Evolutionary conservation across 176 grass and related monocot genomes (phyloP).

Genomic region (Carex pumila): DNA sequence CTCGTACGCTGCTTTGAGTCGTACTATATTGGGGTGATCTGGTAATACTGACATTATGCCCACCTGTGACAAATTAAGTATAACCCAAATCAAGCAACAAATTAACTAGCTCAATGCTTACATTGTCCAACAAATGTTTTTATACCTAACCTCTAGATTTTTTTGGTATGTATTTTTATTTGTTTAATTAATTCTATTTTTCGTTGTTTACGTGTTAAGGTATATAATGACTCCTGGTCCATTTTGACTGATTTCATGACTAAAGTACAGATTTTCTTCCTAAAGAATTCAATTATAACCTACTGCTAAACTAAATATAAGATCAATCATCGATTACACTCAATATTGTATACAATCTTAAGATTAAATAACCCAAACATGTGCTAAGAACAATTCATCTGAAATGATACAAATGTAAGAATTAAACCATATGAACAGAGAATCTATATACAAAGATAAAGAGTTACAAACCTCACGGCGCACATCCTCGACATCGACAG

Average conservation of each 20-base stretch:
- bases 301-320: neutral
- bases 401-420: neutral
- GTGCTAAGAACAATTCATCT: no score
- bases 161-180: neutral
- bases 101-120: neutral
- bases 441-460: neutral
- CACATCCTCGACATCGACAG: constrained; percentile 66
- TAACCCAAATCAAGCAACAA: neutral
- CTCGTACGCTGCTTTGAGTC: constrained; percentile 38
- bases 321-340: neutral
- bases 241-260: neutral
- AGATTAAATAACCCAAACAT: no score
- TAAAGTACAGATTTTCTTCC: neutral
- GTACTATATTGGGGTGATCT: constrained; percentile 32
- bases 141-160: neutral
- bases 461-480: constrained; percentile 29
- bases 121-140: neutral
- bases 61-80: neutral
- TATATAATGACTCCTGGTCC: neutral
- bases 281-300: neutral
- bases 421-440: constrained; percentile 3
- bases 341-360: neutral
- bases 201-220: neutral
- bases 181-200: neutral
- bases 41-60: constrained; percentile 11